These are phyloP conservation scores for Geotrichum histeridarum DNA, from an alignment of 1,139 yeast species.

Conservation along the genomic window DNA sequence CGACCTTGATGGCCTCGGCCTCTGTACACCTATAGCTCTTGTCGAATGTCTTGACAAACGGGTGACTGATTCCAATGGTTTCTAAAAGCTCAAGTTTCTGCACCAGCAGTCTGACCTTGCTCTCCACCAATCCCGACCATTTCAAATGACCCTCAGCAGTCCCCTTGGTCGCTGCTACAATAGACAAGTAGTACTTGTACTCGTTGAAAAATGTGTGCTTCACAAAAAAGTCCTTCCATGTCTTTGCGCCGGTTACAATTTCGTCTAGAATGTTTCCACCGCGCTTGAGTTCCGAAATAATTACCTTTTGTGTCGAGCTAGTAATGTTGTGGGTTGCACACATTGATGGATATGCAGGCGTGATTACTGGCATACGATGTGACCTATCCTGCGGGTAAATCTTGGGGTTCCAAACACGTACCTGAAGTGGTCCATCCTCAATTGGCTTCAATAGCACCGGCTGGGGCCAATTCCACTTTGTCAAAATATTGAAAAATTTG, in stretches of 20 bases:
- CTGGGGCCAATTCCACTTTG: constrained; percentile 98
- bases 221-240: constrained; percentile 70
- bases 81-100: constrained; percentile 71
- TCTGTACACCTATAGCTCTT: constrained; percentile 49
- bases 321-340: constrained; percentile 97
- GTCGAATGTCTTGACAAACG: constrained; percentile 74
- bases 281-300: constrained; percentile 66
- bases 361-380: constrained; percentile 97
- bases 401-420: constrained; percentile 94
- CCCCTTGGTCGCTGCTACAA: constrained; percentile 71
- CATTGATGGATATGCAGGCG: constrained; percentile 99
- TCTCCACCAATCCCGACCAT: constrained; percentile 91
- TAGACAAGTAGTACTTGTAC: constrained; percentile 80
- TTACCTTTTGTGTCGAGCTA: constrained; percentile 75
- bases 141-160: constrained; percentile 73
- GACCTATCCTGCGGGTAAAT: constrained; percentile 80
- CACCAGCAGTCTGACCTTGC: constrained; percentile 74
- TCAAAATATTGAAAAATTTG: constrained; percentile 77
- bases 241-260: constrained; percentile 56
- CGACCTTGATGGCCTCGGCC: constrained; percentile 51
- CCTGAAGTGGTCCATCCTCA: constrained; percentile 96
- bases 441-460: constrained; percentile 88
- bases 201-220: constrained; percentile 77
- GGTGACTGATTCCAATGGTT: constrained; percentile 82
- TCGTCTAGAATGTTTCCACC: constrained; percentile 68